Percentiles rank a stretch among this genome's conserved stretches.
Conservation (phyloP, 306 rosid species). For the Lupinus albus region DNA sequence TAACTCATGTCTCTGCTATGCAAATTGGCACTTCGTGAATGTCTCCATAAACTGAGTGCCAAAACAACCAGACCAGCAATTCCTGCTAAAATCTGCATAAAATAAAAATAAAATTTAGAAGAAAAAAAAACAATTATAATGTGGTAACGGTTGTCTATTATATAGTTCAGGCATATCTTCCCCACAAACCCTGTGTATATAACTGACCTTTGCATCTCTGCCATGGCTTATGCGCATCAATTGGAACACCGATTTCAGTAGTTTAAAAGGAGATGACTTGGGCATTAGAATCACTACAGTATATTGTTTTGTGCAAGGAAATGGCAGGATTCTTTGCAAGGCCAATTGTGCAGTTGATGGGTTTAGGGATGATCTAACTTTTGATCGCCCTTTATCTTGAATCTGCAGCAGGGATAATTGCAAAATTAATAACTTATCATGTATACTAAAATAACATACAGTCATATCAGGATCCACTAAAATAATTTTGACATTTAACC, state of each 20-base stretch:
- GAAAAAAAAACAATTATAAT: conserved; percentile 2
- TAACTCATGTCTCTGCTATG: conserved; percentile 35
- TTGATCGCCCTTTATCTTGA: conserved; percentile 78
- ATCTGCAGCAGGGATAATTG: conserved; percentile 49
- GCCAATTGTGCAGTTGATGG: conserved; percentile 69
- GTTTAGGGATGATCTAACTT: conserved; percentile 67
- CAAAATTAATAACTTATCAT: conserved; percentile 29
- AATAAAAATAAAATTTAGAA: neutral
- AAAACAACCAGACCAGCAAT: conserved; percentile 64
- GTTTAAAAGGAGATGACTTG: conserved; percentile 55
- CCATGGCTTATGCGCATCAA: conserved; percentile 46
- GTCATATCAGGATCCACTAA: conserved; percentile 12
- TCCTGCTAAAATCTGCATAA: conserved; percentile 69
- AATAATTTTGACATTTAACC: conserved; percentile 11
- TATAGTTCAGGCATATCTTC: conserved; percentile 18
- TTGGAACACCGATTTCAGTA: conserved; percentile 62
- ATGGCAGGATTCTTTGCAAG: conserved; percentile 75
- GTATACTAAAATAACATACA: conserved; percentile 6
- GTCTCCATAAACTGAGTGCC: conserved; percentile 73
- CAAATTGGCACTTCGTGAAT: conserved; percentile 48
- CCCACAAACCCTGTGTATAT: conserved; percentile 8
- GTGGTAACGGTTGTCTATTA: conserved; percentile 12
- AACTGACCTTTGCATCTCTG: conserved; percentile 70
- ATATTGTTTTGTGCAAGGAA: conserved; percentile 80
- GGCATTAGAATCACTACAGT: conserved; percentile 90